These are phyloP conservation scores for Heritiera littoralis DNA, from an alignment of 345 rosid genomes.

Conservation along the genomic window DNA sequence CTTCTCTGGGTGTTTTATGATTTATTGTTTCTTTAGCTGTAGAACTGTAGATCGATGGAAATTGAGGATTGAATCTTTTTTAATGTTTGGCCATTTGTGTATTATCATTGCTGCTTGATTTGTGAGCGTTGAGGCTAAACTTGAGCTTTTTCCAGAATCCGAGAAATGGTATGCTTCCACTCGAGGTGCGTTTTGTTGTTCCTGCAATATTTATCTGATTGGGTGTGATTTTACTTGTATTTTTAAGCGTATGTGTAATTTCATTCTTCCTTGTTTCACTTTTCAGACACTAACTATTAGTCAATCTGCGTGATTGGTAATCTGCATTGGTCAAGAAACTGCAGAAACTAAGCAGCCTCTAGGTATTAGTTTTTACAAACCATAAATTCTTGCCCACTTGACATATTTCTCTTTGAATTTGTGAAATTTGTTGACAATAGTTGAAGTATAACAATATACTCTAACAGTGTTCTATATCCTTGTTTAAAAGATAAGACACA, in stretches of 20 bases:
- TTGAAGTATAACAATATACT: no score
- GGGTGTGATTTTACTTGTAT: not conserved
- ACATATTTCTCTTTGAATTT: not conserved
- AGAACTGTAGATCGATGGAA: not conserved
- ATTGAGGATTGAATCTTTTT: not conserved
- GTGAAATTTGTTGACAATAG: not conserved
- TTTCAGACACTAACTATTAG: not conserved
- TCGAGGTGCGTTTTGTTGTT: not conserved
- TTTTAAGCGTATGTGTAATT: not conserved
- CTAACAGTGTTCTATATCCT: not conserved
- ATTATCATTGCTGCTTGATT: not conserved
- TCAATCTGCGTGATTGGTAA: no score
- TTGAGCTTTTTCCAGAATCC: not conserved
- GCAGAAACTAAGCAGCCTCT: not conserved
- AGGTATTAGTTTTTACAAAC: not conserved
- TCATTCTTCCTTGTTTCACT: not conserved
- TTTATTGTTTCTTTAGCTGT: not conserved
- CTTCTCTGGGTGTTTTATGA: not conserved
- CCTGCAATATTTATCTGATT: no score
- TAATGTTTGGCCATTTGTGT: not conserved
- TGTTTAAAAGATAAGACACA: not conserved
- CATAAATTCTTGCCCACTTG: not conserved
- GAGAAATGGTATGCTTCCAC: not conserved
- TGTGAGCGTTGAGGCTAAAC: not conserved
- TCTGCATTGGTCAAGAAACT: not conserved